Conservation (phyloP, 2,329 filamentous ascomycete species). For the Pseudopyrenochaeta lycopersici region DNA sequence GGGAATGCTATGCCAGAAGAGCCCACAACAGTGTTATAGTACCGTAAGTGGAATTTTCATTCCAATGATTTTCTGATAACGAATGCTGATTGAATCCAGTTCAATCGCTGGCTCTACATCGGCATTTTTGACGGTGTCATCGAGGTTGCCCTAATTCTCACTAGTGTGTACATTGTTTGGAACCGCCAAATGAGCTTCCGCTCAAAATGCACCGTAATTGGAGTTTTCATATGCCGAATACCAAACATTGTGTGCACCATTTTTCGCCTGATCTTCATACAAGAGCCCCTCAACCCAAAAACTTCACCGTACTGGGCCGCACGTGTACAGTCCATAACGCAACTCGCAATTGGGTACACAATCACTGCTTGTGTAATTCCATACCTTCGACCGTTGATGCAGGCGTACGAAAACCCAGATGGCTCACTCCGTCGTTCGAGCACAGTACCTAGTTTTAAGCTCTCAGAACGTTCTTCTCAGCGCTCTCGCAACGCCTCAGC, state of each 20-base stretch:
- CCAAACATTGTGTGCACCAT: background rate
- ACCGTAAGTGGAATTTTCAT: too few species aligned
- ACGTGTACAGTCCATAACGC: conserved; percentile 7
- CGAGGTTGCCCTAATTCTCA: conserved; percentile 18
- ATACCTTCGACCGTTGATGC: conserved; percentile 17
- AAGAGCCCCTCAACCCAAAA: background rate
- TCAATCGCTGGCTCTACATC: conserved; percentile 17
- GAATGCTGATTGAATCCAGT: background rate
- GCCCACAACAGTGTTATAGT: background rate
- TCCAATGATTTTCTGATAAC: too few species aligned
- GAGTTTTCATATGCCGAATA: conserved; percentile 17
- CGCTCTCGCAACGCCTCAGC: too few species aligned
- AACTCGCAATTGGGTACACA: conserved; percentile 15
- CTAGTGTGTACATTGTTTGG: conserved; percentile 15
- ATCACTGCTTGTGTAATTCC: conserved; percentile 17
- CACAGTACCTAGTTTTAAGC: background rate
- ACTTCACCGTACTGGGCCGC: conserved; percentile 8
- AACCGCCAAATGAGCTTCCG: conserved; percentile 9
- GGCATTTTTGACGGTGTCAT: conserved; percentile 13
- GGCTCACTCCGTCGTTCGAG: background rate
- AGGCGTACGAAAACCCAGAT: conserved; percentile 14
- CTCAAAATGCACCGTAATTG: conserved; percentile 19
- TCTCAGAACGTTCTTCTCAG: background rate
- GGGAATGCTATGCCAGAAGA: conserved; percentile 10
- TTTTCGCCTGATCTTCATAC: background rate